These are phyloP conservation scores for Pulveroboletus sp. DNA, from an alignment of 1,284 basidiomycete genomes.

Conservation along the genomic window DNA sequence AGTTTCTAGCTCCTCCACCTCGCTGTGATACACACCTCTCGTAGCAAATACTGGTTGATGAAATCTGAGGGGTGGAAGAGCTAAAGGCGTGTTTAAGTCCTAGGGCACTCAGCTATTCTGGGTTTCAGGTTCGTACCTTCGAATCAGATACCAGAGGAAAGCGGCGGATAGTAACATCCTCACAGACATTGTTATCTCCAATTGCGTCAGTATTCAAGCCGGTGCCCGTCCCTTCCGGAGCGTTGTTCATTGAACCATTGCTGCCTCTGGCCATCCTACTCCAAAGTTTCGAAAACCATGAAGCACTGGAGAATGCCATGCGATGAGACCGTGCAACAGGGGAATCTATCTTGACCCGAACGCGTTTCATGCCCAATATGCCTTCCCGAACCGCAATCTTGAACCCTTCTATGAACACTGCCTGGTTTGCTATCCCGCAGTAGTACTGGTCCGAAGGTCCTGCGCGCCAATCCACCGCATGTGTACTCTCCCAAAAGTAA, in stretches of 20 bases:
- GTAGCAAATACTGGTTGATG: slow-evolving; percentile 21
- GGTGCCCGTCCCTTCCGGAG: neutral
- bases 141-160: slow-evolving; percentile 7
- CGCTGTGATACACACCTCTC: neutral
- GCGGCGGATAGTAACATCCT: neutral
- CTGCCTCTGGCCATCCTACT: neutral
- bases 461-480: slow-evolving; percentile 15
- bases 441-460: slow-evolving; percentile 19
- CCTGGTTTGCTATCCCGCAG: slow-evolving; percentile 19
- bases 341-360: slow-evolving; percentile 7
- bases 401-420: slow-evolving; percentile 24
- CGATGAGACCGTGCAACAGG: slow-evolving; percentile 1
- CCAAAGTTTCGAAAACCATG: neutral
- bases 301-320: neutral
- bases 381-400: slow-evolving; percentile 17
- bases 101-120: neutral
- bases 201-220: neutral
- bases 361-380: slow-evolving; percentile 4
- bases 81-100: neutral
- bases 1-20: neutral
- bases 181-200: neutral
- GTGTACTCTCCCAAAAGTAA: slow-evolving; percentile 24
- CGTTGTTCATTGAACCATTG: neutral
- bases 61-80: slow-evolving; percentile 20
- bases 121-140: neutral